A percentile compares a stretch with the other conserved stretches of the same genome.
These are phyloP conservation scores for Xylariaceae sp. DNA, from an alignment of 2,329 filamentous ascomycete species.

Conservation along the genomic window DNA sequence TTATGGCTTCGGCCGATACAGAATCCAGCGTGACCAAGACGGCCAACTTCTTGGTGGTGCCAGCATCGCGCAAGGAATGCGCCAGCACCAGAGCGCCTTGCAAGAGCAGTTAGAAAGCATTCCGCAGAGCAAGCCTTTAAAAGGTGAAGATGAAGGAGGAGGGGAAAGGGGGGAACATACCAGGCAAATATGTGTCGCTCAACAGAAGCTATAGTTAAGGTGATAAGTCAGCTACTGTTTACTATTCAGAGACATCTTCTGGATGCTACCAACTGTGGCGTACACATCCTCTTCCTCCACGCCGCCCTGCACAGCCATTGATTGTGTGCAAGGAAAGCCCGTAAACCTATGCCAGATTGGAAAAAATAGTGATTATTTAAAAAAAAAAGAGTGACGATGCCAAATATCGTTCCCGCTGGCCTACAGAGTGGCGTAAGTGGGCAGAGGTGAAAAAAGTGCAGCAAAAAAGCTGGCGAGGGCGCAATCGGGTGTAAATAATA, in stretches of 20 bases:
- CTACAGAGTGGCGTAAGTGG: neutral
- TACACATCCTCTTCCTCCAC: conserved; percentile 55
- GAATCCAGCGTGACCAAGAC: conserved; percentile 81
- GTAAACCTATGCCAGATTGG: conserved; percentile 15
- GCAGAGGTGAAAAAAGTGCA: neutral
- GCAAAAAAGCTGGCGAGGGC: neutral
- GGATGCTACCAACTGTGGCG: conserved; percentile 53
- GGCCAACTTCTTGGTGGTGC: conserved; percentile 82
- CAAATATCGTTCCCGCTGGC: neutral
- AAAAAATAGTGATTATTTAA: conserved; percentile 3
- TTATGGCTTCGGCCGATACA: conserved; percentile 73
- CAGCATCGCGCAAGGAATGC: conserved; percentile 90
- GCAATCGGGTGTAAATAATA: neutral
- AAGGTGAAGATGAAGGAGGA: too few relatives aligned
- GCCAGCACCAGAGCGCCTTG: conserved; percentile 89
- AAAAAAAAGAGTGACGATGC: neutral
- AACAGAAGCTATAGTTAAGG: conserved; percentile 73
- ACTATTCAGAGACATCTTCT: conserved; percentile 2
- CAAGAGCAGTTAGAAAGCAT: conserved; percentile 20
- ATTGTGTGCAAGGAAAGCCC: conserved; percentile 26
- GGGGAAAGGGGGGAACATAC: conserved; percentile 52
- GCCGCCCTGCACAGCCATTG: conserved; percentile 34
- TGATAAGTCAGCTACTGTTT: conserved; percentile 32
- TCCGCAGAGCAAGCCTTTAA: conserved; percentile 11
- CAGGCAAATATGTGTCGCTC: conserved; percentile 90